Base-by-base conservation (phyloP, 1,139 yeast genomes). In the Diutina mesorugosa region DNA sequence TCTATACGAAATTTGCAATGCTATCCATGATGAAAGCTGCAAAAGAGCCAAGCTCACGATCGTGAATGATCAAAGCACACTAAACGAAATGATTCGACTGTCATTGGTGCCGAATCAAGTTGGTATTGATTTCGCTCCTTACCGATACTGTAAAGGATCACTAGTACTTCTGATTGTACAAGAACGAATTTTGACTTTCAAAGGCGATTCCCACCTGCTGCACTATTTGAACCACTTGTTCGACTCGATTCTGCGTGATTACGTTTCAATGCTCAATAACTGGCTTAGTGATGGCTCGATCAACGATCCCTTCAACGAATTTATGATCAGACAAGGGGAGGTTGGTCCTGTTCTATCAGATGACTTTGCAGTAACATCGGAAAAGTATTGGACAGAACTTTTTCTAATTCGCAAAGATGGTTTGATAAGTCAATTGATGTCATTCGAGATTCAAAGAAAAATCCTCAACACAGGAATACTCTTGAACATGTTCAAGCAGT, bases 371-470 rank as follows among this genome's bases (percentile, higher is more conserved):
- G 67, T 78, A 21, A 79, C 80, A 60, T 77, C 83, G 59, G 96
- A 90, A 62, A 84, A 85, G 59, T 85, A 87, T 64, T 93, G 98
- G 98, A 88, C 87, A 57, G 89, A 89, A 59, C 81, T 90, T 58
- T 93, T 81, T 66, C 80, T 89, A 10, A 76, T 90, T 9, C 76
- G 93, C 56, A 79, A 80, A 56, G 95, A 88, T 64, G 96, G 95
- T 0, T 65, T 90, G 28, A 83, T 95, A 2, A 77, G 79, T 56
- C 93, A 86, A 61, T 80, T 91, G 56, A 68, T 74, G 8, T 70
- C 73, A 56, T 73, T 73, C n/a, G 81, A 77, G 1, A 67, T 84
- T 1, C 88, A 86, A 62, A 73, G 73, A 55, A 86, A 87, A 65
- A 78, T 93, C 0, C 71, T 93, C 32, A 74, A 84, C 56, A 90